Conservation (phyloP, 2,329 filamentous ascomycete genomes). For the Calonectria honghensis region DNA sequence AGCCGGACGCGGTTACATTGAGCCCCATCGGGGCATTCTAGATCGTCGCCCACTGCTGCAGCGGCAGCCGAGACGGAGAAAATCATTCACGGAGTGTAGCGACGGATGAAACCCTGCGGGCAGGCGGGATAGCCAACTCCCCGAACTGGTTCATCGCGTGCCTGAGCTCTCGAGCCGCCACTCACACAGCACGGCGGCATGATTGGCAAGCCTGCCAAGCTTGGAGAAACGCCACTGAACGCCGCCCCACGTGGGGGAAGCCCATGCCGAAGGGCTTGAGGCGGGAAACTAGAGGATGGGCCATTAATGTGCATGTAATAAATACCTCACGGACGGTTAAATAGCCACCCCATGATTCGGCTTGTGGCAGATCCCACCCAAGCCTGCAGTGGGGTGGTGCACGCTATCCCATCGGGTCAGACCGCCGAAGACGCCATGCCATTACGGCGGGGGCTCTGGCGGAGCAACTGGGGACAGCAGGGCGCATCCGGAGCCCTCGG, state of each 20-base stretch:
- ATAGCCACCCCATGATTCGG: neutral
- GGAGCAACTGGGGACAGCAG: slow-evolving; percentile 3
- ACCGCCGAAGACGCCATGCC: slow-evolving; percentile 21
- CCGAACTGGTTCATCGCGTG: neutral
- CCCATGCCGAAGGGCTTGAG: neutral
- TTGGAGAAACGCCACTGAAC: neutral
- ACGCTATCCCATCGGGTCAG: slow-evolving; percentile 17
- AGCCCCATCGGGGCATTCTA: neutral
- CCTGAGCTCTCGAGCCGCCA: neutral
- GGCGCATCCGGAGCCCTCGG: slow-evolving; percentile 12
- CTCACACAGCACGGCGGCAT: neutral
- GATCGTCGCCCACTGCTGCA: neutral
- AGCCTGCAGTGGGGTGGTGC: slow-evolving; percentile 5
- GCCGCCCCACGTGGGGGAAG: slow-evolving; percentile 22
- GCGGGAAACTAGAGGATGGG: neutral
- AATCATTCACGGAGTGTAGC: neutral
- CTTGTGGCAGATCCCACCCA: neutral
- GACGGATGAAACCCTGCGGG: neutral
- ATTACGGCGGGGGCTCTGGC: neutral
- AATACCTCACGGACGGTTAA: slow-evolving; percentile 24
- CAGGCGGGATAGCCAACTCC: neutral
- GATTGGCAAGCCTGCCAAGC: neutral
- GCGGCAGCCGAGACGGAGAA: neutral
- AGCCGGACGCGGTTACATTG: neutral
- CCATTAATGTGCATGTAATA: neutral